Evolutionary conservation across 768 basidiomycete genomes (phyloP), one percentile per base, ranked within the genome.

Genomic region (Arthromyces matolae): DNA sequence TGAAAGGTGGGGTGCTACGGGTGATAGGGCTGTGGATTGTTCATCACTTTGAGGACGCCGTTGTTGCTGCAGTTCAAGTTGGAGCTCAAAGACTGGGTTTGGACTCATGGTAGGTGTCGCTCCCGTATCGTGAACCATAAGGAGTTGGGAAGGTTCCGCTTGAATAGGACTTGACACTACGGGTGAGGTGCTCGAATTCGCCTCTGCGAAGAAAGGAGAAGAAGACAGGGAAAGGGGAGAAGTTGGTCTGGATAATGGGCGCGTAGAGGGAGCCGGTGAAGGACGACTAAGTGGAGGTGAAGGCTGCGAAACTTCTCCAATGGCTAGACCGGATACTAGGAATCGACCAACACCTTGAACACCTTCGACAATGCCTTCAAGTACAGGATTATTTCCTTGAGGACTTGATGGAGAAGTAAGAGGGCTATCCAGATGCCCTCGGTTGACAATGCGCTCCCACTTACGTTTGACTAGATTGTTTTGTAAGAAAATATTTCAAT

Each of bases 381-480:
- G 58, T 19, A 79, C 63, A 1, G 71, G 65, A 12, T 69, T 64
- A 12, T 59, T 63, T 36, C 65, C 58, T 25, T 65, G 58, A 19
- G 53, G 46, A 10, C 55, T 59, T 33, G 56, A 49, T 6, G 64
- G 38, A n/a, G 47, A 43, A 19, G 43, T 42, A 24, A 47, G 42
- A 10, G 55, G 45, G 45, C 27, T 52, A 40, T 51, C 54, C 40
- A 35, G 50, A 41, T 83, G 77, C 20, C 84, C 82, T 14, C 80
- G 76, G 56, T 76, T 78, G 35, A 91, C 80, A 48, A 92, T 88
- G 25, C 80, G 78, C 62, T 85, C 88, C 90, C 90, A 93, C 65
- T 84, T 88, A 49, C 78, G 79, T 71, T 92, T 93, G 41, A 92
- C 82, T 84, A 54, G 3, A 33, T n/a, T n/a, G n/a, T n/a, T n/a